Evolutionary conservation across 2,329 filamentous ascomycete genomes (phyloP), one percentile per base, ranked within the genome.

Genomic region (Furcasterigmium furcatum): DNA sequence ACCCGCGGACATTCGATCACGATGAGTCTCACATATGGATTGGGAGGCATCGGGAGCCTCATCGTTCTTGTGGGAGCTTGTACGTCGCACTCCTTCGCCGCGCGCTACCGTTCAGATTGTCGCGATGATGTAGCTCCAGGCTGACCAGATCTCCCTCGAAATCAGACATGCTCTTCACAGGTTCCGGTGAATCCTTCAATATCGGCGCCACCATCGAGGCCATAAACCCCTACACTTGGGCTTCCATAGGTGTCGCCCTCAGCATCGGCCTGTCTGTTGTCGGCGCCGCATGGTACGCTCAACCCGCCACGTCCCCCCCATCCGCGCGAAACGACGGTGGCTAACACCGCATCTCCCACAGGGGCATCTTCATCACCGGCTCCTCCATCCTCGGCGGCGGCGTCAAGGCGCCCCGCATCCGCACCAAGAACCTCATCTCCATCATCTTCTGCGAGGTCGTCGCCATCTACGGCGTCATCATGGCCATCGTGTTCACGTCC

Each of bases 391-490:
- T 99, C 55, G 95, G 95, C 62, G 94, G 89, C 58, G 94, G 94
- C 74, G 94, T 99, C 63, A 92, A 88, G 70, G 92, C 94, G 38
- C 95, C 95, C 30, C 87, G 94, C 59, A 99, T 99, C 72, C 89
- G 94, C 67, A 99, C 94, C 53, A 99, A 99, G 84, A 99, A 99
- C 77, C 72, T 99, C 63, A 97, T 99, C 67, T 97, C 92, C 60
- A 99, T 99, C 70, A 97, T 99, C 73, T 99, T 99, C 74, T 99
- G 94, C 76, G 94, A 99, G 74, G 94, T 99, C 63, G 94, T 99
- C 61, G 94, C 94, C 70, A 99, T 99, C 69, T 99, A 99, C 79
- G 95, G 95, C 60, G 92, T 99, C 71, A 99, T 99, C 73, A 99
- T 99, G 91, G 87, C 91, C 59, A 99, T 99, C 66, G 88, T 99